Evolutionary conservation across 1,284 basidiomycete genomes (phyloP).

Genomic region (Veloporphyrellus conicus): DNA sequence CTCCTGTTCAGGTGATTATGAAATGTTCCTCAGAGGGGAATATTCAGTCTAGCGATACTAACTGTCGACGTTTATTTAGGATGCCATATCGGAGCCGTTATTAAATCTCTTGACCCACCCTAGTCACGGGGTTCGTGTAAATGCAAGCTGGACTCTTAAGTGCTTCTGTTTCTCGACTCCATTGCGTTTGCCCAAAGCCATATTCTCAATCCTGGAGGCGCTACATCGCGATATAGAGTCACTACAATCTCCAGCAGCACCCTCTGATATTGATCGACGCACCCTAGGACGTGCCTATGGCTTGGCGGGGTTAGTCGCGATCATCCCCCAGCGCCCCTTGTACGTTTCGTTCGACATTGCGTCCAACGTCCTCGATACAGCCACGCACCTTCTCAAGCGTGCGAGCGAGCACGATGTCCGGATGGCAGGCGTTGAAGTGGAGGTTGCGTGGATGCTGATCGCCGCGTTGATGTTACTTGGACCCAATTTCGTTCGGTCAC

Average conservation of each 20-base stretch:
- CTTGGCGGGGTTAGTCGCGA: conserved; percentile 80
- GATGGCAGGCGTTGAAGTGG: conserved; percentile 81
- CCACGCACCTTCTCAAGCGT: conserved; percentile 85
- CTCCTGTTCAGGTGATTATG: conserved; percentile 70
- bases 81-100: conserved; percentile 83
- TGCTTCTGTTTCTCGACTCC: conserved; percentile 90
- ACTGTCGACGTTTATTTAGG: conserved; percentile 40
- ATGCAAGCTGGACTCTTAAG: conserved; percentile 82
- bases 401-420: conserved; percentile 87
- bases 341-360: conserved; percentile 95
- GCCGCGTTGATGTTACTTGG: conserved; percentile 90
- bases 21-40: neutral
- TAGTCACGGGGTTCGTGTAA: conserved; percentile 80
- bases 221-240: conserved; percentile 80
- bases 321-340: conserved; percentile 83
- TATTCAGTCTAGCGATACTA: conserved; percentile 4
- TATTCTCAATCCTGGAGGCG: conserved; percentile 71
- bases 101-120: conserved; percentile 85
- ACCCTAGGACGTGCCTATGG: conserved; percentile 87
- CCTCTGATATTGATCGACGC: conserved; percentile 69
- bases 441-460: conserved; percentile 92
- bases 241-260: conserved; percentile 63
- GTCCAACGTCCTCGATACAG: conserved; percentile 86
- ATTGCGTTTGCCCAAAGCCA: conserved; percentile 73
- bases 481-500: conserved; percentile 87